Evolutionary conservation across 345 rosid genomes (phyloP).

Genomic region (Sisymbrium irio): DNA sequence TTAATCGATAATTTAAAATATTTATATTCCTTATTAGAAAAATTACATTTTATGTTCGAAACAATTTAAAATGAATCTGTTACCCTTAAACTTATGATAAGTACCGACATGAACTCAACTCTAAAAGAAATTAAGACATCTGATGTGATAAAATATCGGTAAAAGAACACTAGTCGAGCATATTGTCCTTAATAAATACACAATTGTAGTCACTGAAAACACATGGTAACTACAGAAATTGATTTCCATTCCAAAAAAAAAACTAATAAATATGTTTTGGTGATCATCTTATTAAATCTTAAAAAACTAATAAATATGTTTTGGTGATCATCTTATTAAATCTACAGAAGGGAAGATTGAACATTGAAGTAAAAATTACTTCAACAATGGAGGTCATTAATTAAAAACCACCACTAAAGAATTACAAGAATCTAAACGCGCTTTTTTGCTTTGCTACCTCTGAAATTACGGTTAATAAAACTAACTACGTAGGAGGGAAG

Average conservation of each 20-base stretch:
- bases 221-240: too few relatives aligned
- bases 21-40: too few relatives aligned
- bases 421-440: not conserved
- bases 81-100: too few relatives aligned
- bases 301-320: not conserved
- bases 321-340: not conserved
- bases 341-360: not conserved
- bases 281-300: too few relatives aligned
- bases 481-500: conserved; percentile 90
- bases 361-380: not conserved
- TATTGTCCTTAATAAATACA: not conserved
- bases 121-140: not conserved
- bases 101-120: not conserved
- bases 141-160: not conserved
- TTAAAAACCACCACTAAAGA: conserved; percentile 5
- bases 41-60: too few relatives aligned
- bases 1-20: too few relatives aligned
- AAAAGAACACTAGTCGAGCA: not conserved
- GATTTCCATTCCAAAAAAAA: too few relatives aligned
- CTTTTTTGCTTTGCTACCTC: too few relatives aligned
- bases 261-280: too few relatives aligned
- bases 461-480: too few relatives aligned
- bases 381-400: not conserved
- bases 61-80: too few relatives aligned
- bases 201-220: too few relatives aligned